Percentiles rank a stretch among this genome's conserved stretches.
phyloP scores from a whole-genome alignment of 164 flowering plant genomes.

The Vitis riparia region DNA sequence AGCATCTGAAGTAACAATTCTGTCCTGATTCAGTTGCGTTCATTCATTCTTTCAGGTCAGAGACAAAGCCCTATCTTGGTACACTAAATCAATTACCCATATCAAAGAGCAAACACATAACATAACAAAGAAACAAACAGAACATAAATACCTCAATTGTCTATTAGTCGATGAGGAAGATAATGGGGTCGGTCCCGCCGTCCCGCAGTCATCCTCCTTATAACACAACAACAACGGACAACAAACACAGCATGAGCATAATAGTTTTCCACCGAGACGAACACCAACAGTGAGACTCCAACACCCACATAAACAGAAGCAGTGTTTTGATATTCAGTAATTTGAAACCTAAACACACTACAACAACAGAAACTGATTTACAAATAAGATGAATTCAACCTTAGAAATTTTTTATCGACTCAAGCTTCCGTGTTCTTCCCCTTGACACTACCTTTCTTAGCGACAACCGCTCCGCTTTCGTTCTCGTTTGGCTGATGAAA shows the following conservation, averaged over 20 bases:
- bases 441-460: background rate
- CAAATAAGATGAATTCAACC: background rate
- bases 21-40: too few relatives aligned
- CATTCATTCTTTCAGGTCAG: too few relatives aligned
- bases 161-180: background rate
- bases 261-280: background rate
- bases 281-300: background rate
- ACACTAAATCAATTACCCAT: too few relatives aligned
- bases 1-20: too few relatives aligned
- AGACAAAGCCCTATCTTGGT: too few relatives aligned
- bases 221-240: constrained; percentile 2
- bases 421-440: background rate
- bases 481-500: constrained; percentile 8
- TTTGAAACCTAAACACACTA: background rate
- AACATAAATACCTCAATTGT: too few relatives aligned
- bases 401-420: background rate
- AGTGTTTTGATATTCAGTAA: background rate
- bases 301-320: background rate
- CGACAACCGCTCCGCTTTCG: background rate
- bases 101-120: too few relatives aligned
- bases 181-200: background rate
- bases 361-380: background rate
- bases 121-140: too few relatives aligned
- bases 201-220: constrained; percentile 9
- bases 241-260: constrained; percentile 1